Percentiles rank a stretch among this genome's conserved stretches.
Evolutionary conservation across 441 rosid genomes (phyloP).

Genomic region (Hura crepitans): DNA sequence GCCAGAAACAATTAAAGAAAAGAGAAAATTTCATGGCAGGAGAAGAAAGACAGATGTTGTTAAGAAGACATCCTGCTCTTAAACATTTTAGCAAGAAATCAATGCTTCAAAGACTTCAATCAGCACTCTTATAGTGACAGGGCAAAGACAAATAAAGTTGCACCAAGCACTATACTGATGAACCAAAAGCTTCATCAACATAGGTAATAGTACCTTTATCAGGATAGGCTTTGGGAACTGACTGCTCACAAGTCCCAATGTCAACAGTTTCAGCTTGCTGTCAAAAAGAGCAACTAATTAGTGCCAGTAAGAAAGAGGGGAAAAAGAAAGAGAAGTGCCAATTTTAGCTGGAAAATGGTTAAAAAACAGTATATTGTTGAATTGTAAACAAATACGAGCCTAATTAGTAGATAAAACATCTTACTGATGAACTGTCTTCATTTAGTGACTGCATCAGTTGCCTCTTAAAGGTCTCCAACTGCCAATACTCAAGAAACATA

Average conservation of each 20-base stretch:
- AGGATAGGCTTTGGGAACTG: conserved; percentile 51
- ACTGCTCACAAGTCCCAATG: conserved; percentile 65
- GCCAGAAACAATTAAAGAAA: background rate
- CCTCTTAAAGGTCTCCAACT: conserved; percentile 88
- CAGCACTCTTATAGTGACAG: background rate
- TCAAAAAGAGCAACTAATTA: background rate
- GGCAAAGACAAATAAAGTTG: background rate
- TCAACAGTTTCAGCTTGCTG: conserved; percentile 61
- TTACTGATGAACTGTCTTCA: conserved; percentile 67
- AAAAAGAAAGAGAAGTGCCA: background rate
- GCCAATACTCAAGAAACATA: conserved; percentile 18
- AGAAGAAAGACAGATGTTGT: background rate
- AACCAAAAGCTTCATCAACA: conserved; percentile 7
- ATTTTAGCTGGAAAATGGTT: background rate
- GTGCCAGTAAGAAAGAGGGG: background rate
- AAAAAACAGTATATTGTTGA: background rate
- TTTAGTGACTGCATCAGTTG: conserved; percentile 83
- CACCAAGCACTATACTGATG: background rate
- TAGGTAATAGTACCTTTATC: conserved; percentile 46
- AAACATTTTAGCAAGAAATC: background rate
- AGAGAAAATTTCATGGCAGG: background rate
- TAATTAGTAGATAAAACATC: conserved; percentile 19
- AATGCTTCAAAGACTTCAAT: background rate
- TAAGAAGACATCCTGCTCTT: background rate
- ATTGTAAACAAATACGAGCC: conserved; percentile 10